Percentiles rank a stretch among this genome's conserved stretches.
Conservation (phyloP, 1,284 basidiomycete genomes). For the Ganoderma resinaceum region DNA sequence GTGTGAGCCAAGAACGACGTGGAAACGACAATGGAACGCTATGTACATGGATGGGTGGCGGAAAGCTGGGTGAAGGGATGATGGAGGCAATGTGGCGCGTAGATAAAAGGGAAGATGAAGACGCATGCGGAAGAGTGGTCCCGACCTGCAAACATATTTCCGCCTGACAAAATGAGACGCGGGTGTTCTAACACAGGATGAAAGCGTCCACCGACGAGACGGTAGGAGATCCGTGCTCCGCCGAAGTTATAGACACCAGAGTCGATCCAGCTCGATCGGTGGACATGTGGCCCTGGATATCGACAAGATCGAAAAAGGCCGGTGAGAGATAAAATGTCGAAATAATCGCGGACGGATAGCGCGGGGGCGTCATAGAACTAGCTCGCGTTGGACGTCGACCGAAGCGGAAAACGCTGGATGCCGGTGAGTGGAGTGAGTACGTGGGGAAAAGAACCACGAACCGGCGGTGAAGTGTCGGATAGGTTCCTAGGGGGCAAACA, state of each 20-base stretch:
- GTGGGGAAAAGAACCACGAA: constrained; percentile 5
- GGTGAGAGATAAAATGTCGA: not conserved
- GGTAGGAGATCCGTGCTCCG: constrained; percentile 7
- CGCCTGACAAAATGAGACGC: not conserved
- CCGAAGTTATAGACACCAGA: constrained; percentile 5
- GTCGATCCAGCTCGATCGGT: not conserved
- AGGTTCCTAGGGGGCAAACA: not conserved
- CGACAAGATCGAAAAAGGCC: not conserved
- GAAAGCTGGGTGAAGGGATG: not conserved
- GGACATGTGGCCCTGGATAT: not conserved
- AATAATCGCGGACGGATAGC: constrained; percentile 11
- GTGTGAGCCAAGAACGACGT: constrained; percentile 7
- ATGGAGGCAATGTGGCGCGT: not conserved
- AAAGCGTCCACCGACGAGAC: constrained; percentile 7
- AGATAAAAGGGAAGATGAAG: constrained; percentile 3
- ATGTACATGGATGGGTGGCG: not conserved
- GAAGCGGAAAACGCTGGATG: not conserved
- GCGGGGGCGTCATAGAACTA: constrained; percentile 18
- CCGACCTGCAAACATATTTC: constrained; percentile 4
- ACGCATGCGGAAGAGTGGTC: not conserved
- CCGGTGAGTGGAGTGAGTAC: not conserved
- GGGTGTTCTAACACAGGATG: not conserved
- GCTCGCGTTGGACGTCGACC: not conserved
- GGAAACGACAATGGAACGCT: not conserved
- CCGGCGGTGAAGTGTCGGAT: not conserved